phyloP scores from a whole-genome alignment of 2,329 filamentous ascomycete genomes.

The Apiospora arundinis region DNA sequence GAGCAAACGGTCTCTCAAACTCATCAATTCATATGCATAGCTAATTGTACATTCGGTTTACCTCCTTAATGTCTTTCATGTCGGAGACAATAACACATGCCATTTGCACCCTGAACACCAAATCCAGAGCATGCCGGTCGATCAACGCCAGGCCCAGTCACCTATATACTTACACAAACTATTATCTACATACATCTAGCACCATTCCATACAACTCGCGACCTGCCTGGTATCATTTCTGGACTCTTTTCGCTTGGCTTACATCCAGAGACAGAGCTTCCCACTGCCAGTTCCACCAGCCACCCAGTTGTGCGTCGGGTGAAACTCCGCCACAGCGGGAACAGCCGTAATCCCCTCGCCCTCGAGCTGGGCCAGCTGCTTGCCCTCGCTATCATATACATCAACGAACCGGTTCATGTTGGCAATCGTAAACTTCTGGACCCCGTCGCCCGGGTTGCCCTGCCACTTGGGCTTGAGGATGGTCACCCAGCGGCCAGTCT shows the following conservation, averaged over 20 bases:
- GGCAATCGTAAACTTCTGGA: constrained; percentile 89
- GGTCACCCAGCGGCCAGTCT: constrained; percentile 93
- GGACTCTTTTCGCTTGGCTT: constrained; percentile 26
- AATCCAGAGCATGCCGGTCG: neutral
- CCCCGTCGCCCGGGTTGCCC: constrained; percentile 73
- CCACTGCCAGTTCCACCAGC: constrained; percentile 90
- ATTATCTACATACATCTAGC: neutral
- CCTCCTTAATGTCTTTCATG: neutral
- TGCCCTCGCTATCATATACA: constrained; percentile 80
- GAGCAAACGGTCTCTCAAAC: neutral
- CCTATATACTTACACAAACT: neutral
- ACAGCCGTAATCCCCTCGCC: constrained; percentile 94
- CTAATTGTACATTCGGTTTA: neutral
- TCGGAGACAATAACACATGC: neutral
- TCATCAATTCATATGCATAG: neutral
- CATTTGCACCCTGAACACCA: neutral
- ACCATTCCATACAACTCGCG: neutral
- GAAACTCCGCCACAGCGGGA: constrained; percentile 89
- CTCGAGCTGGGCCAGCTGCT: constrained; percentile 86
- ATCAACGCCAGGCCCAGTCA: neutral
- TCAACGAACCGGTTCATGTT: constrained; percentile 99
- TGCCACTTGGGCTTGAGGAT: constrained; percentile 90
- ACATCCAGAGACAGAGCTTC: constrained; percentile 92
- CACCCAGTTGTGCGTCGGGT: constrained; percentile 88
- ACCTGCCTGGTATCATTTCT: too few species aligned